phyloP scores from a whole-genome alignment of 345 rosid species.

The Dimocarpus longan region DNA sequence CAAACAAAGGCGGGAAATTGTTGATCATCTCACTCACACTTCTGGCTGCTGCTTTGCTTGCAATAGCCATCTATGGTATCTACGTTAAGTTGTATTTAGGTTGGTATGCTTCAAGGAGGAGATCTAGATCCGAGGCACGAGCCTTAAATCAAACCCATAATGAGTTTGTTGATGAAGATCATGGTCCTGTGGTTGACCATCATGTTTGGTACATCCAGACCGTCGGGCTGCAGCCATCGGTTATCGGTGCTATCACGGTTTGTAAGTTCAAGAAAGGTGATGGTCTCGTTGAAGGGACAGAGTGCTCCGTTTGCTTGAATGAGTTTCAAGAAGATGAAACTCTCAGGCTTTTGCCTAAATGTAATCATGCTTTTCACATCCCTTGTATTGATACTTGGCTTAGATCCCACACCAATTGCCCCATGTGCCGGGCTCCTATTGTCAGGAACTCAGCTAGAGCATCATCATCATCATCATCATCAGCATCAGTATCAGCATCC shows the following conservation, averaged over 20 bases:
- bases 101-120: constrained; percentile 3
- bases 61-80: constrained; percentile 30
- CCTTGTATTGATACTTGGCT: constrained; percentile 83
- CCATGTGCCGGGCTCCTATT: constrained; percentile 67
- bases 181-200: constrained; percentile 51
- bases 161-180: constrained; percentile 46
- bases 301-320: constrained; percentile 73
- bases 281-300: constrained; percentile 67
- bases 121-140: constrained; percentile 10
- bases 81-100: constrained; percentile 30
- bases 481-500: not conserved
- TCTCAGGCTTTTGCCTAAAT: constrained; percentile 67
- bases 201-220: constrained; percentile 75
- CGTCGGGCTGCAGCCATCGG: constrained; percentile 53
- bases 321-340: constrained; percentile 73
- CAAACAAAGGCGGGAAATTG: constrained; percentile 15
- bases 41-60: constrained; percentile 35
- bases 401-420: constrained; percentile 65
- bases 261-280: constrained; percentile 49
- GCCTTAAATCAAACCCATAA: constrained; percentile 21
- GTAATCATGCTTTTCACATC: constrained; percentile 75
- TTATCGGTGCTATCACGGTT: constrained; percentile 56
- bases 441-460: constrained; percentile 12
- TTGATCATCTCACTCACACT: constrained; percentile 33
- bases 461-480: constrained; percentile 6